Conservation (phyloP, 371 early-diverging fungal species). For the Nematocida sp. region DNA sequence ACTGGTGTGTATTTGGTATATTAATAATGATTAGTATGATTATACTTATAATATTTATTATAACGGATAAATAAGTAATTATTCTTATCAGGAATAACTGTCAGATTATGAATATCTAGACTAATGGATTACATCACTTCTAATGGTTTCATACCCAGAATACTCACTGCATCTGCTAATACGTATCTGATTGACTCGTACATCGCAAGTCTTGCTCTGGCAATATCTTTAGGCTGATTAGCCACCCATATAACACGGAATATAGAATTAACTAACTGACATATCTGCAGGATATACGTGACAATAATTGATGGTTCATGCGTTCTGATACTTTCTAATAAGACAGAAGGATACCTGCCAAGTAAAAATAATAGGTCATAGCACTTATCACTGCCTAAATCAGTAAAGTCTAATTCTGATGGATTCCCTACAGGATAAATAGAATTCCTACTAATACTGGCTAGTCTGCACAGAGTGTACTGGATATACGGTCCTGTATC, state of each 20-base stretch:
- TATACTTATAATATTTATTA: too few relatives aligned
- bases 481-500: constrained; percentile 98
- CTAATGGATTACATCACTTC: constrained; percentile 75
- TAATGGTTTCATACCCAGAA: constrained; percentile 77
- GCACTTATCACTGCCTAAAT: constrained; percentile 75
- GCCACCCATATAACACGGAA: constrained; percentile 81
- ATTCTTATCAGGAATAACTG: too few relatives aligned
- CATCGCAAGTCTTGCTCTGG: constrained; percentile 77
- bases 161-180: constrained; percentile 75
- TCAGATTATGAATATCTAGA: too few relatives aligned
- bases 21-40: too few relatives aligned
- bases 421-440: constrained; percentile 22
- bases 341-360: constrained; percentile 83
- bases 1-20: too few relatives aligned
- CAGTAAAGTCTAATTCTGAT: constrained; percentile 62
- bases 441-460: constrained; percentile 73
- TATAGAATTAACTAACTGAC: constrained; percentile 78
- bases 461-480: constrained; percentile 73
- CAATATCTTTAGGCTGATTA: constrained; percentile 74
- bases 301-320: constrained; percentile 89
- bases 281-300: constrained; percentile 81
- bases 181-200: constrained; percentile 76
- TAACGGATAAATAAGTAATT: too few relatives aligned
- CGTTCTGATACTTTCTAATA: constrained; percentile 71
- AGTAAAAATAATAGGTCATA: constrained; percentile 76